A percentile compares a stretch with the other conserved stretches of the same genome.
Conservation (phyloP, 2,329 filamentous ascomycete genomes). For the Botrytis sinoallii region DNA sequence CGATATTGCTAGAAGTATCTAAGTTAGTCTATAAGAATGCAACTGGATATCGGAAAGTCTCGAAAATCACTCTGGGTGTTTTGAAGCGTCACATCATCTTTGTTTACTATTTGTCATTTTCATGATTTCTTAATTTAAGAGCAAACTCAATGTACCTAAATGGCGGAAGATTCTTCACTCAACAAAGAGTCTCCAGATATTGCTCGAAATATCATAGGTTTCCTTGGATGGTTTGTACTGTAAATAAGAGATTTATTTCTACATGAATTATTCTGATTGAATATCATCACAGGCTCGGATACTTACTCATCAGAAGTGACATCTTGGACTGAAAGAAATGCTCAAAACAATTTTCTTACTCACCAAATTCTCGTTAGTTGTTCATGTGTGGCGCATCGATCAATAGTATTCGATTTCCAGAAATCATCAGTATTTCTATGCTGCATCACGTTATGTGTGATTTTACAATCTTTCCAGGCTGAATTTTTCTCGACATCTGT, state of each 20-base stretch:
- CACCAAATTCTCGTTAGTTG: not conserved
- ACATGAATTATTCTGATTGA: too few relatives aligned
- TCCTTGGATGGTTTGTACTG: not conserved
- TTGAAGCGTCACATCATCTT: not conserved
- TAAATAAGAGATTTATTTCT: not conserved
- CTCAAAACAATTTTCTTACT: not conserved
- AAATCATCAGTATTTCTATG: not conserved
- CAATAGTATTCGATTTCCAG: not conserved
- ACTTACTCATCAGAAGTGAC: not conserved
- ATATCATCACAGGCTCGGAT: not conserved
- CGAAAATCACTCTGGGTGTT: not conserved
- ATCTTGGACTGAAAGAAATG: not conserved
- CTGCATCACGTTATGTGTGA: not conserved
- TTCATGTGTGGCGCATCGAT: not conserved
- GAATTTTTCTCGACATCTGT: too few relatives aligned
- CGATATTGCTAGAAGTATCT: constrained; percentile 16
- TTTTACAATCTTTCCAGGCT: not conserved
- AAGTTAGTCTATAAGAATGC: not conserved
- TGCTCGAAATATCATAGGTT: not conserved
- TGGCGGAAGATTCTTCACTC: not conserved
- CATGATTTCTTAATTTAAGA: not conserved
- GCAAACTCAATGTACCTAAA: not conserved
- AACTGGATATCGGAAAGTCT: not conserved
- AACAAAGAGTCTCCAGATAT: not conserved
- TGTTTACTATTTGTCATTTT: not conserved